Conservation (phyloP, 2,329 filamentous ascomycete species). For the Xylariaceae sp. region DNA sequence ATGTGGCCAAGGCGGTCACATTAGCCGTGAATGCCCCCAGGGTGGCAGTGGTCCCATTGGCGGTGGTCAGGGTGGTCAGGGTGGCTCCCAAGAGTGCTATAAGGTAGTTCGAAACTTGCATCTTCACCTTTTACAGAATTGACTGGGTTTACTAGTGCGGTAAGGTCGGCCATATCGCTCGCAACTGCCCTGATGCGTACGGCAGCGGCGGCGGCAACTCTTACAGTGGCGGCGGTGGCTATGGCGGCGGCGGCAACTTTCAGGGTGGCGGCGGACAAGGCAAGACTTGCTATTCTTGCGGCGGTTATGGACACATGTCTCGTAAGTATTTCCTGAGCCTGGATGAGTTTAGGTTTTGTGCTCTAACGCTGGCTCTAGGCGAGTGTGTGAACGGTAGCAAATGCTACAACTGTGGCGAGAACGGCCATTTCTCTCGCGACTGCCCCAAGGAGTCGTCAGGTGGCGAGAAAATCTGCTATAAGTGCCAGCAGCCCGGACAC, state of each 20-base stretch:
- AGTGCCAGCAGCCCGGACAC: slow-evolving; percentile 84
- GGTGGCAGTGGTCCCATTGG: slow-evolving; percentile 54
- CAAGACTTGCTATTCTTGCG: slow-evolving; percentile 98
- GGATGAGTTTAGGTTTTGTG: background rate
- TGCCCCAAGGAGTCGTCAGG: slow-evolving; percentile 89
- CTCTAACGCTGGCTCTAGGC: slow-evolving; percentile 48
- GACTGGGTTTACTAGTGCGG: slow-evolving; percentile 69
- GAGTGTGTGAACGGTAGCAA: slow-evolving; percentile 99
- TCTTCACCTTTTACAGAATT: background rate
- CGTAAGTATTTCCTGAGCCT: slow-evolving; percentile 57
- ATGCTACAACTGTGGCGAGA: slow-evolving; percentile 98
- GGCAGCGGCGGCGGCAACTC: slow-evolving; percentile 57
- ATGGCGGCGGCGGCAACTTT: slow-evolving; percentile 53
- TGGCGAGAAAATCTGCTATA: slow-evolving; percentile 98
- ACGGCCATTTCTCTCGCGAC: slow-evolving; percentile 93
- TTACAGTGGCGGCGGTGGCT: slow-evolving; percentile 51
- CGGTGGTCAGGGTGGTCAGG: slow-evolving; percentile 51
- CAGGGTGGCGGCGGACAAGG: slow-evolving; percentile 51
- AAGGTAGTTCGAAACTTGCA: slow-evolving; percentile 60
- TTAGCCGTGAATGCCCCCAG: slow-evolving; percentile 83
- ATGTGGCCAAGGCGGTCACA: slow-evolving; percentile 84
- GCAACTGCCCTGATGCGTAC: slow-evolving; percentile 78
- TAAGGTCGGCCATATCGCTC: slow-evolving; percentile 94
- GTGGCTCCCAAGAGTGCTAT: slow-evolving; percentile 78
- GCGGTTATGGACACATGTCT: slow-evolving; percentile 95